phyloP scores from a whole-genome alignment of 1,284 basidiomycete genomes.

The Cryptococcus jaspeensis region DNA sequence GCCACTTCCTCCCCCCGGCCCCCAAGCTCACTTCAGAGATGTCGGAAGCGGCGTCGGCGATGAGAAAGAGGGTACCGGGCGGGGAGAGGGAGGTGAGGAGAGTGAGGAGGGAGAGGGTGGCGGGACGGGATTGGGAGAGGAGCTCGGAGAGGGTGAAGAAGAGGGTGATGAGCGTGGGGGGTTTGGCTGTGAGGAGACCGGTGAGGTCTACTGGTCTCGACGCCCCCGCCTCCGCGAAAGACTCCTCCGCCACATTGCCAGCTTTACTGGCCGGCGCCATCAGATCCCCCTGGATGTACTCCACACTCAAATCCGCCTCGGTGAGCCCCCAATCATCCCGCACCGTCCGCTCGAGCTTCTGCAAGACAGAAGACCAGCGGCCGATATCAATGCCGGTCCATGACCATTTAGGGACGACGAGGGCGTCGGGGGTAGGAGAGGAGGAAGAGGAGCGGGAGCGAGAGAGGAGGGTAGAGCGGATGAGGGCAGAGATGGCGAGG shows the following conservation, averaged over 20 bases:
- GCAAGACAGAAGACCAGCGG: conserved; percentile 38
- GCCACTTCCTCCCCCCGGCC: conserved; percentile 39
- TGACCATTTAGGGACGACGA: neutral
- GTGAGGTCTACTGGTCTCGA: conserved; percentile 6
- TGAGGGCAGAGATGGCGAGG: conserved; percentile 45
- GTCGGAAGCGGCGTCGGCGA: conserved; percentile 51
- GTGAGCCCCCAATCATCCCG: conserved; percentile 29
- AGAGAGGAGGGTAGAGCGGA: conserved; percentile 17
- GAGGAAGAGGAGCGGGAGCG: conserved; percentile 8
- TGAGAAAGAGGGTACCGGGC: conserved; percentile 49
- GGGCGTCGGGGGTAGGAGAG: too few species aligned
- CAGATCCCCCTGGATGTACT: conserved; percentile 41
- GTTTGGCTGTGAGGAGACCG: conserved; percentile 5
- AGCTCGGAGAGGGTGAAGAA: conserved; percentile 54
- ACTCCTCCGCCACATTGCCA: conserved; percentile 3
- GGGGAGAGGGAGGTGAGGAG: conserved; percentile 41
- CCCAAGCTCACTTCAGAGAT: conserved; percentile 45
- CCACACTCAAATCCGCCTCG: conserved; percentile 19
- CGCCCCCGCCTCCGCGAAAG: neutral
- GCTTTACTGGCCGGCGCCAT: conserved; percentile 14
- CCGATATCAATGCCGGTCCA: conserved; percentile 48
- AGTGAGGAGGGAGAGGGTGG: conserved; percentile 47
- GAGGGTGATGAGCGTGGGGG: conserved; percentile 45
- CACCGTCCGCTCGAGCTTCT: conserved; percentile 27
- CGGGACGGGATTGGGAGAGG: conserved; percentile 47